Percentiles rank a stretch among this genome's conserved stretches.
These are phyloP conservation scores for Thermochaetoides thermophila DNA, from an alignment of 495 filamentous ascomycete genomes.

Conservation along the genomic window DNA sequence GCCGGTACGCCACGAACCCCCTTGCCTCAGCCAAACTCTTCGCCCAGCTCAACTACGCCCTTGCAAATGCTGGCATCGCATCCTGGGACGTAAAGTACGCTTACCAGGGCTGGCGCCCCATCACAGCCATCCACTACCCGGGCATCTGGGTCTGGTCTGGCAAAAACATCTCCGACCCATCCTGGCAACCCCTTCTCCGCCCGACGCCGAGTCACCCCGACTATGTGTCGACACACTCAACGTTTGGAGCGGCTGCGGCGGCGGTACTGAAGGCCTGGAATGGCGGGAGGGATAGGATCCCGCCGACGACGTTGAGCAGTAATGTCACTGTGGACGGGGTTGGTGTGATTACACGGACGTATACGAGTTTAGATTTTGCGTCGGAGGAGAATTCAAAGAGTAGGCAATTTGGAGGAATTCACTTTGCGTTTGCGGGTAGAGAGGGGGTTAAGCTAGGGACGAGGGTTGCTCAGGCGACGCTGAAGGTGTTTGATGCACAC, in stretches of 20 bases:
- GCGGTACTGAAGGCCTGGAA: constrained; percentile 14
- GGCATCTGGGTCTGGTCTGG: constrained; percentile 13
- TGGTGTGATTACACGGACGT: constrained; percentile 17
- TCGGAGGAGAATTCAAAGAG: constrained; percentile 17
- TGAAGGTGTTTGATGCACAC: constrained; percentile 11
- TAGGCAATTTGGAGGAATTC: constrained; percentile 21
- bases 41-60: constrained; percentile 24
- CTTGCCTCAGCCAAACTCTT: constrained; percentile 20
- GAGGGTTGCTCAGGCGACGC: constrained; percentile 11
- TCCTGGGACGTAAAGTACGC: constrained; percentile 19
- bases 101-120: constrained; percentile 19
- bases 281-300: constrained; percentile 11
- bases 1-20: constrained; percentile 13
- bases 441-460: constrained; percentile 14
- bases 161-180: constrained; percentile 9
- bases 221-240: constrained; percentile 22
- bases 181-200: constrained; percentile 18
- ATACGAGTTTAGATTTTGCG: constrained; percentile 12
- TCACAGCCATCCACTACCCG: constrained; percentile 19
- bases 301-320: constrained; percentile 13
- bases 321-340: constrained; percentile 18
- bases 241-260: constrained; percentile 20
- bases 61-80: constrained; percentile 22
- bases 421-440: constrained; percentile 16
- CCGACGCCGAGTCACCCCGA: constrained; percentile 23